A percentile compares a stretch with the other conserved stretches of the same genome.
Evolutionary conservation across 306 rosid genomes (phyloP).

Genomic region (Betula pendula): DNA sequence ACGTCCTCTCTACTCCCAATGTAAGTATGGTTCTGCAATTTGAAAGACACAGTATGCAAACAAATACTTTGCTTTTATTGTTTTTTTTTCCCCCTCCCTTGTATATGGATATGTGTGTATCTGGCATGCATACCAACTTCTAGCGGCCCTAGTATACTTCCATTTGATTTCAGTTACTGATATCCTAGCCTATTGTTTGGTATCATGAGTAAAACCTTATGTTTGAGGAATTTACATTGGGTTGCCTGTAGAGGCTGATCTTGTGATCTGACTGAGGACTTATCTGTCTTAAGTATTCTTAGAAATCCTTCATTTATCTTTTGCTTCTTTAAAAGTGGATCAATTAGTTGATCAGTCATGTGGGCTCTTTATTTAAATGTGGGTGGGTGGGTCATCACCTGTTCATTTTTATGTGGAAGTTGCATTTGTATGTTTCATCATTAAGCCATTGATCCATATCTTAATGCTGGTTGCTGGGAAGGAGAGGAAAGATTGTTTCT

Average conservation of each 20-base stretch:
- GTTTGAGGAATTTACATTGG: background rate
- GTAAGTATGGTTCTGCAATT: slow-evolving; percentile 43
- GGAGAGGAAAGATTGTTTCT: background rate
- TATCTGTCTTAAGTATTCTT: background rate
- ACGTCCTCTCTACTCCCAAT: slow-evolving; percentile 90
- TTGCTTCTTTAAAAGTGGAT: no score
- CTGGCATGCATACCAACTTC: slow-evolving; percentile 2
- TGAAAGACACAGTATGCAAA: background rate
- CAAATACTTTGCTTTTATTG: slow-evolving; percentile 14
- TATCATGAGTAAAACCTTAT: background rate
- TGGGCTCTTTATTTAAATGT: background rate
- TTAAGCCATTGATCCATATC: background rate
- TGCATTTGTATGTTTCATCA: background rate
- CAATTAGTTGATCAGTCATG: background rate
- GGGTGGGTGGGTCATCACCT: background rate
- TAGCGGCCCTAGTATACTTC: background rate
- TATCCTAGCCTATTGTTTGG: background rate
- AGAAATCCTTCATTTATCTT: background rate
- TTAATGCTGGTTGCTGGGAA: background rate
- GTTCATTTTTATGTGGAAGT: slow-evolving; percentile 1
- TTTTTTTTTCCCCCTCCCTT: slow-evolving; percentile 1
- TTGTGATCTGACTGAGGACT: background rate
- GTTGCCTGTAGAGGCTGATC: background rate
- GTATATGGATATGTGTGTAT: background rate
- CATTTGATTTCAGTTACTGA: background rate